Conservation (phyloP, 2,329 filamentous ascomycete species). For the Didymella arachidicola region DNA sequence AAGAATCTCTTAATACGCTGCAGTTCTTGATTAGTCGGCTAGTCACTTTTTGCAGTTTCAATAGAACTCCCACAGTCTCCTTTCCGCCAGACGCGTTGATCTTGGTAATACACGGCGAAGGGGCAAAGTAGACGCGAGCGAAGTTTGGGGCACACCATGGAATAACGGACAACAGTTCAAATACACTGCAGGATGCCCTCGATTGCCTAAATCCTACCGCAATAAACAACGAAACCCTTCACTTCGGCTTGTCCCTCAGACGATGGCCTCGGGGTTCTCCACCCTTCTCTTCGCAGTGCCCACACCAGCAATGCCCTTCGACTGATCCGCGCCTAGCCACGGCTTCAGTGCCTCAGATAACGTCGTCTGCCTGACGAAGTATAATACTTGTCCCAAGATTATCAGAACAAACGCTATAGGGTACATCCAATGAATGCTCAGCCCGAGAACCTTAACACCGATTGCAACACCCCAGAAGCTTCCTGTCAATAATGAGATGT, state of each 20-base stretch:
- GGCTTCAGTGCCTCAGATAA: conserved; percentile 92
- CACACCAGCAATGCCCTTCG: conserved; percentile 54
- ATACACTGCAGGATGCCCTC: too few species aligned
- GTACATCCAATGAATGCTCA: conserved; percentile 86
- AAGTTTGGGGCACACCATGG: too few species aligned
- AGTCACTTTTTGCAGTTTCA: too few species aligned
- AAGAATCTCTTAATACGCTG: too few species aligned
- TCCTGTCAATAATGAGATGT: conserved; percentile 89
- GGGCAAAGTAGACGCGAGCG: too few species aligned
- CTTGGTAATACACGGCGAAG: too few species aligned
- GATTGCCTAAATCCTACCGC: too few species aligned
- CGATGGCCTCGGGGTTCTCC: conserved; percentile 39
- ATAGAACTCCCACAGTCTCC: too few species aligned
- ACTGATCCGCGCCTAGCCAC: conserved; percentile 90
- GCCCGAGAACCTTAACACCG: conserved; percentile 84
- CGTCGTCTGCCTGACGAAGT: conserved; percentile 83
- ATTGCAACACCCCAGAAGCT: conserved; percentile 99
- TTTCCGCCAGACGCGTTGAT: too few species aligned
- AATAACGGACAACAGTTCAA: too few species aligned
- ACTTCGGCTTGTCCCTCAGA: conserved; percentile 19
- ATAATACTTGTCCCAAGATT: conserved; percentile 82
- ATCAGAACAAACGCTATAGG: conserved; percentile 95
- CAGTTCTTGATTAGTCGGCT: too few species aligned
- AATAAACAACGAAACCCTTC: too few species aligned
- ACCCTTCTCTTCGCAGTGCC: conserved; percentile 44